Conservation (phyloP, 306 rosid species). For the Malus sylvestris region DNA sequence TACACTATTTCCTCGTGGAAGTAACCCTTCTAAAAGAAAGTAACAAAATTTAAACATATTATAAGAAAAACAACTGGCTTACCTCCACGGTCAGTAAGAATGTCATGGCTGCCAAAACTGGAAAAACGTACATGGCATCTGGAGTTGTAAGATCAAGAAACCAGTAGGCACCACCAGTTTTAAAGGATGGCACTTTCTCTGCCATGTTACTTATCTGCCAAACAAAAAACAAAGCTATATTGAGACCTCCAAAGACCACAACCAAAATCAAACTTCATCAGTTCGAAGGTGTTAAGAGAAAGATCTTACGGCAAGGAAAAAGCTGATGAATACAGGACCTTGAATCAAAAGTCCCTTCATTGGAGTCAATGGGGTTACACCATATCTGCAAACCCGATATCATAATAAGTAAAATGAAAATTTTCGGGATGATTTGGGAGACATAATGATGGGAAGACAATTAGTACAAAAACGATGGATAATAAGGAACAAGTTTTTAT, state of each 20-base stretch:
- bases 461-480: background rate
- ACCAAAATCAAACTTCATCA: slow-evolving; percentile 1
- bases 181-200: slow-evolving; percentile 83
- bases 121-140: slow-evolving; percentile 59
- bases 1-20: background rate
- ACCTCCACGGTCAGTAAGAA: slow-evolving; percentile 89
- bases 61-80: slow-evolving; percentile 8
- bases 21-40: background rate
- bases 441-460: background rate
- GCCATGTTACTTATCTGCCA: slow-evolving; percentile 76
- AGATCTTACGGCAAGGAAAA: slow-evolving; percentile 79
- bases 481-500: background rate
- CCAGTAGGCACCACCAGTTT: slow-evolving; percentile 86
- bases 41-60: background rate
- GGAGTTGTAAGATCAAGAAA: slow-evolving; percentile 85
- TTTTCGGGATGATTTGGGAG: slow-evolving; percentile 11
- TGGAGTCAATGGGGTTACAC: slow-evolving; percentile 74
- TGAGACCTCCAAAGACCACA: slow-evolving; percentile 17
- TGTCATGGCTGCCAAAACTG: slow-evolving; percentile 66
- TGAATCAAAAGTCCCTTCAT: slow-evolving; percentile 70
- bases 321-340: slow-evolving; percentile 77
- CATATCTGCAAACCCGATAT: slow-evolving; percentile 51
- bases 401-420: slow-evolving; percentile 19
- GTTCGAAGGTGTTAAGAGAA: slow-evolving; percentile 10
- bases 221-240: slow-evolving; percentile 24